phyloP scores from a whole-genome alignment of 352 stramenopile species.

The Phytophthora niederhauseri region DNA sequence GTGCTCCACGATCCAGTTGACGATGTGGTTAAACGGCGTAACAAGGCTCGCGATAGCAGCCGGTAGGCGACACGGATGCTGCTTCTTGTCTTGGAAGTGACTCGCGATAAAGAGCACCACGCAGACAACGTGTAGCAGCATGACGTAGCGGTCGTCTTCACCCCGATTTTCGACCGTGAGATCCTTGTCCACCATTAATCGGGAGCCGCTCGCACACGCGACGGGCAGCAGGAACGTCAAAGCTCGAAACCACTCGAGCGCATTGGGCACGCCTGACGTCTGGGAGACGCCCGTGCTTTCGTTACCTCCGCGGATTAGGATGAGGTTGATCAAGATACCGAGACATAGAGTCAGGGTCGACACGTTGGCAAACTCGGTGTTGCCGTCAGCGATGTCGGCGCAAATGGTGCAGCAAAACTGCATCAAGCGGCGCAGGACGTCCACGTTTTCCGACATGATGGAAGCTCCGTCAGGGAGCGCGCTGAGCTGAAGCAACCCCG shows the following conservation, averaged over 20 bases:
- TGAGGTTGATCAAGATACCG: constrained; percentile 80
- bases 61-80: constrained; percentile 44
- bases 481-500: constrained; percentile 82
- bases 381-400: constrained; percentile 52
- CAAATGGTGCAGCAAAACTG: constrained; percentile 81
- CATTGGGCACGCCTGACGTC: constrained; percentile 49
- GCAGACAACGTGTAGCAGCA: constrained; percentile 77
- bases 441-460: constrained; percentile 59
- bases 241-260: constrained; percentile 70
- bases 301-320: constrained; percentile 65
- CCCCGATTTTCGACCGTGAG: constrained; percentile 55
- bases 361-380: constrained; percentile 54
- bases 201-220: constrained; percentile 64
- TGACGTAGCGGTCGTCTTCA: constrained; percentile 80
- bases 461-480: constrained; percentile 61
- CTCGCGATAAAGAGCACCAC: constrained; percentile 75
- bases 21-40: constrained; percentile 55
- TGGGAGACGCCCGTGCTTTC: constrained; percentile 19
- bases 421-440: constrained; percentile 72
- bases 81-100: constrained; percentile 56
- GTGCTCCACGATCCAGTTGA: constrained; percentile 62
- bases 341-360: constrained; percentile 79
- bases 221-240: constrained; percentile 79
- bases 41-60: constrained; percentile 53
- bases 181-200: constrained; percentile 52